phyloP scores from a whole-genome alignment of 2,329 filamentous ascomycete genomes.

The Dendryphion nanum region DNA sequence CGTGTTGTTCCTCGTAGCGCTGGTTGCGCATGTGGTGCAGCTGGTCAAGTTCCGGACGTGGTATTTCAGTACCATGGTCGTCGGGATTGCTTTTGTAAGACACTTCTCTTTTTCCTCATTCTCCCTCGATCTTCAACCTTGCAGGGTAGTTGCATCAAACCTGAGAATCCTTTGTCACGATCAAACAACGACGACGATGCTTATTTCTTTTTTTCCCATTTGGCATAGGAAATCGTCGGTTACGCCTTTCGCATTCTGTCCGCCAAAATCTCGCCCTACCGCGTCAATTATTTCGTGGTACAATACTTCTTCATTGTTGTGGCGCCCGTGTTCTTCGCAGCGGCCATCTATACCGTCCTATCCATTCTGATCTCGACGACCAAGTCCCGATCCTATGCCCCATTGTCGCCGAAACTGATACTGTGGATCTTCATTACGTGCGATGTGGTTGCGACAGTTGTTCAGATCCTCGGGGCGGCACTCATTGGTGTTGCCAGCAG shows the following conservation, averaged over 20 bases:
- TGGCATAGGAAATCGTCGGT: slow-evolving; percentile 33
- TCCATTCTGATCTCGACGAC: slow-evolving; percentile 50
- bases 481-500: slow-evolving; percentile 52
- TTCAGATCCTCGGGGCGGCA: slow-evolving; percentile 56
- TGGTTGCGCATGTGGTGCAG: slow-evolving; percentile 41
- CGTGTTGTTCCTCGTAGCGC: slow-evolving; percentile 42
- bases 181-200: too few species aligned
- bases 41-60: slow-evolving; percentile 43
- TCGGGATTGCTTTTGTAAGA: slow-evolving; percentile 35
- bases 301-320: slow-evolving; percentile 63
- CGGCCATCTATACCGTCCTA: slow-evolving; percentile 56
- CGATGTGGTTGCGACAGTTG: slow-evolving; percentile 54
- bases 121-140: too few species aligned
- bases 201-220: too few species aligned
- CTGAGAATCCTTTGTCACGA: too few species aligned
- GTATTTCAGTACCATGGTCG: slow-evolving; percentile 46
- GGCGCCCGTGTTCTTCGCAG: slow-evolving; percentile 58
- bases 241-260: slow-evolving; percentile 46
- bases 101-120: not conserved
- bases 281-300: slow-evolving; percentile 56
- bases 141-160: too few species aligned
- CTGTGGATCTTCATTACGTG: slow-evolving; percentile 56
- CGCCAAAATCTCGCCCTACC: slow-evolving; percentile 50
- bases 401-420: slow-evolving; percentile 48
- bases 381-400: slow-evolving; percentile 44